phyloP scores from a whole-genome alignment of 805 yeast species.

The Limtongozyma cylindracea region DNA sequence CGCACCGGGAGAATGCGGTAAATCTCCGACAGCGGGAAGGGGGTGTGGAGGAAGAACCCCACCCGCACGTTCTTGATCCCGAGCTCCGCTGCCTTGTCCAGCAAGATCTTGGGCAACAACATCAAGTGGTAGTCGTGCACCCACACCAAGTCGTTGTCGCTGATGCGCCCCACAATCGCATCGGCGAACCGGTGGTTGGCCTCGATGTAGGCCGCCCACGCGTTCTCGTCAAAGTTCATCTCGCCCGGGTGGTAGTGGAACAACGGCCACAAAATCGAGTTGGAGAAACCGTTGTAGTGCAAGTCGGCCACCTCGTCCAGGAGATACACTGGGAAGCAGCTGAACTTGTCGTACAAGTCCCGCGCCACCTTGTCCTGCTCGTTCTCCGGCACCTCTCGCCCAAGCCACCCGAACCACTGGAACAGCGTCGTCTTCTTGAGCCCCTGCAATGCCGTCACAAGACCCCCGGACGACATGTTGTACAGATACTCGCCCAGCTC shows the following conservation, averaged over 20 bases:
- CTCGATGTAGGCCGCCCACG: slow-evolving; percentile 94
- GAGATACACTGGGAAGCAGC: slow-evolving; percentile 75
- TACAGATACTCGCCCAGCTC: slow-evolving; percentile 46
- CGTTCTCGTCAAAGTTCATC: slow-evolving; percentile 90
- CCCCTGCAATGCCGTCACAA: slow-evolving; percentile 89
- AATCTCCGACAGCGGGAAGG: slow-evolving; percentile 93
- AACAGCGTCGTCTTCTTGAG: slow-evolving; percentile 59
- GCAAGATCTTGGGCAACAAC: slow-evolving; percentile 75
- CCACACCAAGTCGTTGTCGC: slow-evolving; percentile 84
- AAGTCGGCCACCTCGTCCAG: slow-evolving; percentile 81
- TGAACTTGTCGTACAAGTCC: slow-evolving; percentile 55
- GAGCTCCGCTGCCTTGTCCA: no score
- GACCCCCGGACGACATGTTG: slow-evolving; percentile 90
- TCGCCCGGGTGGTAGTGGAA: slow-evolving; percentile 99
- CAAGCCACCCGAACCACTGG: slow-evolving; percentile 98
- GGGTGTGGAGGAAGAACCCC: slow-evolving; percentile 92
- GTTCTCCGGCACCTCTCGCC: slow-evolving; percentile 52
- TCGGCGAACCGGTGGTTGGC: slow-evolving; percentile 71
- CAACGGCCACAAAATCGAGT: slow-evolving; percentile 90
- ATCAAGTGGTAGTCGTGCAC: slow-evolving; percentile 94
- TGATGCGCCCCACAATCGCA: slow-evolving; percentile 38
- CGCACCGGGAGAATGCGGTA: slow-evolving; percentile 91
- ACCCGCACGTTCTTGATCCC: slow-evolving; percentile 40
- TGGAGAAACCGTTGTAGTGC: slow-evolving; percentile 90
- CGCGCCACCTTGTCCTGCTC: slow-evolving; percentile 44